Conservation (phyloP, 768 basidiomycete genomes). For the Cantharellus anzutake region DNA sequence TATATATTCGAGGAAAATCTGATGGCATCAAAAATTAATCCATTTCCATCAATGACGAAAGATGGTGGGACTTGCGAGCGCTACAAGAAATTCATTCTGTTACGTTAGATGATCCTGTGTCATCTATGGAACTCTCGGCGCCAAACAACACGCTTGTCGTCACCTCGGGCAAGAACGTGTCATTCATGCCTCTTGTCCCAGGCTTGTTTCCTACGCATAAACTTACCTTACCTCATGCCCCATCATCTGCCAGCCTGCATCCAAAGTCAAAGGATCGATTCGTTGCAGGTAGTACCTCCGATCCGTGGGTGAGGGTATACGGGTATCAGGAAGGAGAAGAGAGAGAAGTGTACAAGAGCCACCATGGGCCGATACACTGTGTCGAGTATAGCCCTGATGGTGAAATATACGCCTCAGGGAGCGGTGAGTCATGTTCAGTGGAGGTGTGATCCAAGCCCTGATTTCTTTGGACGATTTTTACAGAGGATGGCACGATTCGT, state of each 20-base stretch:
- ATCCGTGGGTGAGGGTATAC: constrained; percentile 95
- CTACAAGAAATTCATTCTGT: constrained; percentile 50
- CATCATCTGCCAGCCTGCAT: constrained; percentile 90
- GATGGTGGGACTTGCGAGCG: constrained; percentile 94
- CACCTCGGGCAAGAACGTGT: constrained; percentile 80
- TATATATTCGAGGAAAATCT: not conserved
- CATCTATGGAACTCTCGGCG: constrained; percentile 82
- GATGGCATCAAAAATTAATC: not conserved
- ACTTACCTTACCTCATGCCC: constrained; percentile 63
- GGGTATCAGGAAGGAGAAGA: constrained; percentile 72
- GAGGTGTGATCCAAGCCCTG: not conserved
- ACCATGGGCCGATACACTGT: constrained; percentile 93
- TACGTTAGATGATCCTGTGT: constrained; percentile 60
- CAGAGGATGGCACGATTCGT: constrained; percentile 86
- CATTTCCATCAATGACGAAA: constrained; percentile 15
- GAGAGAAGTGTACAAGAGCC: constrained; percentile 80
- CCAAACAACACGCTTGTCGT: constrained; percentile 71
- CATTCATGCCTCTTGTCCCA: constrained; percentile 67
- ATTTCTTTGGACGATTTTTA: constrained; percentile 4
- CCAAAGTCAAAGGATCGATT: constrained; percentile 77
- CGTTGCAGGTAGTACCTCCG: constrained; percentile 72
- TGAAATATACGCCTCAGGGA: constrained; percentile 93
- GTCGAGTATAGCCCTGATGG: constrained; percentile 91
- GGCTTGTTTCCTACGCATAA: constrained; percentile 44
- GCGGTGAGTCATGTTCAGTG: constrained; percentile 14